Conservation (phyloP, 2,329 filamentous ascomycete species). For the Penicillium sp. region DNA sequence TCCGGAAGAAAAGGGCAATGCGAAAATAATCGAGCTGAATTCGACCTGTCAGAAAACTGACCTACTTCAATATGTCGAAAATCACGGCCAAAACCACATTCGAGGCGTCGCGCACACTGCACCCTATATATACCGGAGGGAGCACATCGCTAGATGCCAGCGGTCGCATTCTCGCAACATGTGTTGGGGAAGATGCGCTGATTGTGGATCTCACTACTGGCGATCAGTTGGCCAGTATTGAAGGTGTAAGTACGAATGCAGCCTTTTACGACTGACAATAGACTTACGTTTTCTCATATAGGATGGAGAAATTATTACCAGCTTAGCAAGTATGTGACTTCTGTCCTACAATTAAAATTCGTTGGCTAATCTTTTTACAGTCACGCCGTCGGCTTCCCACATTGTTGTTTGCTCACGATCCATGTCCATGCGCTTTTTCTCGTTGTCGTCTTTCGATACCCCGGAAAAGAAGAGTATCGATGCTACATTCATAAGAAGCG, state of each 20-base stretch:
- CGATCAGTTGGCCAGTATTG: constrained; percentile 75
- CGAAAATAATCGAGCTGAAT: constrained; percentile 17
- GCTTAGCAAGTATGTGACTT: constrained; percentile 36
- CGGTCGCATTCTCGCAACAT: constrained; percentile 79
- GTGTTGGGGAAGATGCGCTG: constrained; percentile 85
- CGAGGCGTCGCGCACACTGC: constrained; percentile 74
- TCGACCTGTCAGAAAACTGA: constrained; percentile 4
- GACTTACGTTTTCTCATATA: constrained; percentile 28
- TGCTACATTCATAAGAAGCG: constrained; percentile 66
- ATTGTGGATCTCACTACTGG: constrained; percentile 82
- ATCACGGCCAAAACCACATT: constrained; percentile 77
- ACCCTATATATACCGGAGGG: constrained; percentile 91
- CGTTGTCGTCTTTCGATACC: constrained; percentile 58
- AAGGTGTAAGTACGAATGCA: constrained; percentile 61
- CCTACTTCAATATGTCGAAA: constrained; percentile 43
- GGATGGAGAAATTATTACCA: constrained; percentile 60
- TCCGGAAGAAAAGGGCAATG: not conserved
- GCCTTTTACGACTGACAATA: constrained; percentile 16
- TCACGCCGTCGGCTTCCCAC: constrained; percentile 84
- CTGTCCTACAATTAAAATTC: not conserved
- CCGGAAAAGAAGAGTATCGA: constrained; percentile 55
- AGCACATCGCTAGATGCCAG: constrained; percentile 76
- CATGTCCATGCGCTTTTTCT: constrained; percentile 90
- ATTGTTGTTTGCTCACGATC: constrained; percentile 90
- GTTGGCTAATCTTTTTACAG: constrained; percentile 38